A percentile compares a stretch with the other conserved stretches of the same genome.
These are phyloP conservation scores for Monosporascus sp. DNA, from an alignment of 2,329 filamentous ascomycete species.

Conservation along the genomic window DNA sequence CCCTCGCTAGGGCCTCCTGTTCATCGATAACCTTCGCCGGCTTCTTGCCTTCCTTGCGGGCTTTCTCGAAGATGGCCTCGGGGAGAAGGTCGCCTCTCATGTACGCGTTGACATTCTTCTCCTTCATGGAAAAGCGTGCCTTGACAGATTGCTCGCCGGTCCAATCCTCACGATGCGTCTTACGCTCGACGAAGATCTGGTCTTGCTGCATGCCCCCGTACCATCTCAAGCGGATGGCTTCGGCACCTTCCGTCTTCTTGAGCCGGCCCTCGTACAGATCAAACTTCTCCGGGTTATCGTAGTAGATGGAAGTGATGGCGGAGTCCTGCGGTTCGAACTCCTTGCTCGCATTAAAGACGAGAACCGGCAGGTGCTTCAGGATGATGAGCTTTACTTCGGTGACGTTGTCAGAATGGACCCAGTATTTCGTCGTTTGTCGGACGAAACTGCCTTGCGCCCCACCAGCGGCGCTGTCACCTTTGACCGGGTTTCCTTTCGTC, in stretches of 20 bases:
- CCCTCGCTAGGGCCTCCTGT: conserved; percentile 80
- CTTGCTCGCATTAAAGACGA: conserved; percentile 96
- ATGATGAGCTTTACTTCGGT: conserved; percentile 98
- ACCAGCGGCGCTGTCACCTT: conserved; percentile 86
- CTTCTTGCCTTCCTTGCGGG: conserved; percentile 92
- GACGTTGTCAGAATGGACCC: conserved; percentile 98
- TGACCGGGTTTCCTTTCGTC: conserved; percentile 85
- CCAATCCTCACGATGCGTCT: conserved; percentile 98
- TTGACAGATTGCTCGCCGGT: conserved; percentile 99
- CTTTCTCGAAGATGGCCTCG: conserved; percentile 90
- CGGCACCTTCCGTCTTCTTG: conserved; percentile 96
- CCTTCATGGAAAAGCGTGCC: conserved; percentile 88
- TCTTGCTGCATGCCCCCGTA: conserved; percentile 95
- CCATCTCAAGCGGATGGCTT: conserved; percentile 94
- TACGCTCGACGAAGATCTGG: conserved; percentile 93
- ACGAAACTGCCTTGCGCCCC: conserved; percentile 93
- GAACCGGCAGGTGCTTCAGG: conserved; percentile 90
- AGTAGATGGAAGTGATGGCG: conserved; percentile 98
- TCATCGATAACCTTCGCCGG: conserved; percentile 85
- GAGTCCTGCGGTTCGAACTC: conserved; percentile 88
- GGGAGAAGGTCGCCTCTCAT: conserved; percentile 79
- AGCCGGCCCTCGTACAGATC: conserved; percentile 89
- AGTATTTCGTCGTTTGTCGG: conserved; percentile 97
- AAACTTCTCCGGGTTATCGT: conserved; percentile 90
- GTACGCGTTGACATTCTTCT: conserved; percentile 95